phyloP scores from a whole-genome alignment of 2,329 filamentous ascomycete species.

The Albophoma yamanashiensis region DNA sequence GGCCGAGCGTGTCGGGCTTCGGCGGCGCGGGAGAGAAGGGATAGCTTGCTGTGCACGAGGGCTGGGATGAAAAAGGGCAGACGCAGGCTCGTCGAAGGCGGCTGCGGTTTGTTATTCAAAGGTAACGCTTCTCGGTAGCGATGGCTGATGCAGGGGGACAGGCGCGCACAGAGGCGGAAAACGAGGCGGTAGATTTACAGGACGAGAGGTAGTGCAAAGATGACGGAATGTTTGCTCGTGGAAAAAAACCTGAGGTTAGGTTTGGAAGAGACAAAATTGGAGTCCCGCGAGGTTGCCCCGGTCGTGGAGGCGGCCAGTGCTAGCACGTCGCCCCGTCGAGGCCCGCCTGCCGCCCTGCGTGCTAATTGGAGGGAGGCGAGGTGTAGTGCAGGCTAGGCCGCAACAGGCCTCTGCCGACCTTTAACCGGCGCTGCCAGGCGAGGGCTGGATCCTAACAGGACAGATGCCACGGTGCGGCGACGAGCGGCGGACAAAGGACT shows the following conservation, averaged over 20 bases:
- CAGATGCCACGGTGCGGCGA: not conserved
- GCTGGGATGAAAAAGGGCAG: not conserved
- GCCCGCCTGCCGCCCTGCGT: not conserved
- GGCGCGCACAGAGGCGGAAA: conserved; percentile 3
- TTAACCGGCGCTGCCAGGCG: conserved; percentile 17
- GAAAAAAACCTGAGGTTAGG: conserved; percentile 23
- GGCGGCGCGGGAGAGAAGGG: not conserved
- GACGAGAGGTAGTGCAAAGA: conserved; percentile 6
- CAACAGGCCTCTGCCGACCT: conserved; percentile 12
- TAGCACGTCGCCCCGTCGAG: not conserved
- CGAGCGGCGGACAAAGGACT: no score
- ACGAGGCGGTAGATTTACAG: conserved; percentile 3
- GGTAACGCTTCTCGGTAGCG: not conserved
- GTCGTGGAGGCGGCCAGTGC: conserved; percentile 3
- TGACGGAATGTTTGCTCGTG: conserved; percentile 6
- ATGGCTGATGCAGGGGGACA: conserved; percentile 4
- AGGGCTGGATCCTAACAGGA: conserved; percentile 24
- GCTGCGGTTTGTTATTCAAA: not conserved
- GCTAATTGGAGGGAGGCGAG: conserved; percentile 2
- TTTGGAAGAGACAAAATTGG: conserved; percentile 21
- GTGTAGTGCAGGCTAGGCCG: conserved; percentile 7
- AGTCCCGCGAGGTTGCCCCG: no score
- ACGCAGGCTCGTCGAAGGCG: not conserved
- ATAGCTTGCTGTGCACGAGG: not conserved
- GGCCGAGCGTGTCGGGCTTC: not conserved